Percentiles rank a stretch among this genome's conserved stretches.
Evolutionary conservation across 1,284 basidiomycete genomes (phyloP).

Genomic region (Peniophora sp.): DNA sequence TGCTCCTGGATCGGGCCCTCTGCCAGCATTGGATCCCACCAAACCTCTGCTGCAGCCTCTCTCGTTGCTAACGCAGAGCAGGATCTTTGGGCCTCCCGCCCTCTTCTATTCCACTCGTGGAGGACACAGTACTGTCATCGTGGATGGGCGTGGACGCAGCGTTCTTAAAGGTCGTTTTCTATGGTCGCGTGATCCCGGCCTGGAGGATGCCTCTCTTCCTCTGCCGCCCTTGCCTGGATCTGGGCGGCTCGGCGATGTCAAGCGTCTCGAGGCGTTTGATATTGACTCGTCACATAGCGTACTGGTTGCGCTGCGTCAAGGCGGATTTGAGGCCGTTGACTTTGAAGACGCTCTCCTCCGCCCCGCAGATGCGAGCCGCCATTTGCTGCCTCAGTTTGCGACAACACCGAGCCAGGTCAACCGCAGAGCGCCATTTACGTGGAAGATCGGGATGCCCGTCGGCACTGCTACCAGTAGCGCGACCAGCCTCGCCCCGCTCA

Average conservation of each 20-base stretch:
- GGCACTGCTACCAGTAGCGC: constrained; percentile 30
- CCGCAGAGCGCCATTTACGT: constrained; percentile 64
- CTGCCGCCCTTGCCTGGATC: constrained; percentile 12
- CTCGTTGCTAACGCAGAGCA: constrained; percentile 73
- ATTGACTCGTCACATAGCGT: constrained; percentile 57
- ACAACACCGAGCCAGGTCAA: constrained; percentile 52
- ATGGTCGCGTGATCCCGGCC: constrained; percentile 64
- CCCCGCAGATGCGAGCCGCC: constrained; percentile 70
- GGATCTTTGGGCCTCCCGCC: constrained; percentile 78
- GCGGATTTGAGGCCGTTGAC: constrained; percentile 72
- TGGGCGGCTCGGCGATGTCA: constrained; percentile 66
- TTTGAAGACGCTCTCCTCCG: constrained; percentile 66
- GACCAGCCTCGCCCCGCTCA: constrained; percentile 29
- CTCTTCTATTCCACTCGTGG: constrained; percentile 82
- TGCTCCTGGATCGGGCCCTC: constrained; percentile 2
- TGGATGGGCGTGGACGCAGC: constrained; percentile 73
- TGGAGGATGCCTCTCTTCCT: constrained; percentile 27
- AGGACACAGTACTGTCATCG: constrained; percentile 76
- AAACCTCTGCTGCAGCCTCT: constrained; percentile 67
- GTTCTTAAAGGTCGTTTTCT: constrained; percentile 72
- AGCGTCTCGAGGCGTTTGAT: constrained; percentile 71
- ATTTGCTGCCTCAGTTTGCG: constrained; percentile 56
- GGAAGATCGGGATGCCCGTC: constrained; percentile 70
- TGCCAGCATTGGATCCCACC: constrained; percentile 24
- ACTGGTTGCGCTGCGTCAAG: constrained; percentile 74